A percentile compares a stretch with the other conserved stretches of the same genome.
Evolutionary conservation across 1,139 yeast species (phyloP).

Genomic region (Lodderomyces pseudojiufengensis): DNA sequence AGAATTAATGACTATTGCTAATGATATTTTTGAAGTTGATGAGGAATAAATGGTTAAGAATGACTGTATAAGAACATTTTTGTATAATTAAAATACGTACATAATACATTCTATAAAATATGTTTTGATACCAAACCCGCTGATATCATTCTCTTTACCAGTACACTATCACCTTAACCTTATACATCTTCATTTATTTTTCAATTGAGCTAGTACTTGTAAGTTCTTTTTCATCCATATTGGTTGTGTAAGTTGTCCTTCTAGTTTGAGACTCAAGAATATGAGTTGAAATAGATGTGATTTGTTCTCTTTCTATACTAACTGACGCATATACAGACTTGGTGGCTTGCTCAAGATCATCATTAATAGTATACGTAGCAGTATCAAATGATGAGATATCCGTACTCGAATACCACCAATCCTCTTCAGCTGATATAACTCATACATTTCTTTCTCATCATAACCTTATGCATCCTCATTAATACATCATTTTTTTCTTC

Average conservation of each 20-base stretch:
- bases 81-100: too few species aligned
- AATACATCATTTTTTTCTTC: slow-evolving; percentile 16
- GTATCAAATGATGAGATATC: neutral
- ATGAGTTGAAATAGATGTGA: neutral
- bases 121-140: too few species aligned
- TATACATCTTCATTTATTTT: neutral
- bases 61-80: neutral
- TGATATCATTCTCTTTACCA: too few species aligned
- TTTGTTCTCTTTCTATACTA: neutral
- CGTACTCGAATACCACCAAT: slow-evolving; percentile 1
- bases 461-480: slow-evolving; percentile 1
- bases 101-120: too few species aligned
- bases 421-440: slow-evolving; percentile 1
- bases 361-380: neutral
- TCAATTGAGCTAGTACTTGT: neutral
- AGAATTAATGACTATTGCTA: slow-evolving; percentile 78
- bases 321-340: neutral
- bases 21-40: slow-evolving; percentile 78
- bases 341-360: too few species aligned
- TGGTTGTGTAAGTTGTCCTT: neutral
- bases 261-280: neutral
- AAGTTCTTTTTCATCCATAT: neutral
- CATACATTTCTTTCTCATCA: neutral
- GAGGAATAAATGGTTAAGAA: slow-evolving; percentile 19
- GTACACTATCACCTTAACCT: too few species aligned